Evolutionary conservation across 1,139 yeast genomes (phyloP).

Genomic region (Pichia sp.): DNA sequence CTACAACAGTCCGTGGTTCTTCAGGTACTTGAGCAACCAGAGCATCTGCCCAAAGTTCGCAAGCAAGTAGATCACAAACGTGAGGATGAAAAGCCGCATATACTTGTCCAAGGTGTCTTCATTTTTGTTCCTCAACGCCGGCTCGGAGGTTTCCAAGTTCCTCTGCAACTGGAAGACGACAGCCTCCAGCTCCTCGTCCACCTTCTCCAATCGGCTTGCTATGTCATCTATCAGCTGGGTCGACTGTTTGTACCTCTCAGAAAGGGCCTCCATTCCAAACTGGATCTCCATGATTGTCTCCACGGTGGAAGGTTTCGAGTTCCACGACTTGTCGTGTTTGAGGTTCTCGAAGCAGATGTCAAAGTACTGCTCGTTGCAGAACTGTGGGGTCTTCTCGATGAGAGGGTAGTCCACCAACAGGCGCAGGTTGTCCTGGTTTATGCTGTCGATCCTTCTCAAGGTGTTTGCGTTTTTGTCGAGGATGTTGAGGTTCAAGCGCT

Average conservation of each 20-base stretch:
- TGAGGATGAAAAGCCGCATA: slow-evolving; percentile 16
- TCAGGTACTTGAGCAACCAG: slow-evolving; percentile 26
- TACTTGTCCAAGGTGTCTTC: slow-evolving; percentile 26
- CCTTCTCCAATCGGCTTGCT: slow-evolving; percentile 19
- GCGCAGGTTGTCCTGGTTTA: slow-evolving; percentile 19
- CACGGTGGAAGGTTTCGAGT: slow-evolving; percentile 18
- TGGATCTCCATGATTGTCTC: slow-evolving; percentile 22
- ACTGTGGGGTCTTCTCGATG: slow-evolving; percentile 12
- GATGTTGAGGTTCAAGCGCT: slow-evolving; percentile 28
- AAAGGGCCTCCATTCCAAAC: slow-evolving; percentile 28
- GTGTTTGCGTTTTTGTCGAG: slow-evolving; percentile 29
- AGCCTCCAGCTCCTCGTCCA: slow-evolving; percentile 20
- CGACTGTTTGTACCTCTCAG: slow-evolving; percentile 22
- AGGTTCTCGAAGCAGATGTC: slow-evolving; percentile 32
- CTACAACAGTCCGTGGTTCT: slow-evolving; percentile 2
- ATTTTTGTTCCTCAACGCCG: slow-evolving; percentile 27
- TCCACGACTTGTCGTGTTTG: slow-evolving; percentile 31
- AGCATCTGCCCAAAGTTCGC: slow-evolving; percentile 20
- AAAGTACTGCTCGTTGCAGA: slow-evolving; percentile 21
- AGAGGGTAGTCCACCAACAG: slow-evolving; percentile 27
- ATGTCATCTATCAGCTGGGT: slow-evolving; percentile 16
- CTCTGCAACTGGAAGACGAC: slow-evolving; percentile 19
- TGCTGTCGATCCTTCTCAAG: slow-evolving; percentile 25
- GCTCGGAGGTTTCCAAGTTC: slow-evolving; percentile 22
- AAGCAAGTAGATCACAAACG: slow-evolving; percentile 19